Conservation (phyloP, 345 rosid genomes). For the Physaria fendleri region DNA sequence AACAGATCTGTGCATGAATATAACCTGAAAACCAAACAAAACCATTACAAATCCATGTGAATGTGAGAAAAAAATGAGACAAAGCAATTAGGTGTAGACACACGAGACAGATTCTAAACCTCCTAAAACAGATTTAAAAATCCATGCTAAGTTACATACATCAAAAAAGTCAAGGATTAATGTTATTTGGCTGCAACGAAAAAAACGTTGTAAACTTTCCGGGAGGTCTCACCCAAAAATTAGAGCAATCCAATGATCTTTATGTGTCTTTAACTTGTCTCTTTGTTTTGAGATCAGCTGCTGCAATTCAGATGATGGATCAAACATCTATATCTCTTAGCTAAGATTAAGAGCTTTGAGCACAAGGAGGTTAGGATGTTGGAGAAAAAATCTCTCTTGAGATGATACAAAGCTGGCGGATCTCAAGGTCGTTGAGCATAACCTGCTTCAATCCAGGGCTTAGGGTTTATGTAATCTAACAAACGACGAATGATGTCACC, state of each 20-base stretch:
- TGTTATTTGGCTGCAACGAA: too few relatives aligned
- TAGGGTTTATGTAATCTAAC: constrained; percentile 12
- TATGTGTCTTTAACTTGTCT: not conserved
- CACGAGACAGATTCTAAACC: too few relatives aligned
- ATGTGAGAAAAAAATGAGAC: not conserved
- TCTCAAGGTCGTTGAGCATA: constrained; percentile 70
- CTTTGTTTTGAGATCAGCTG: not conserved
- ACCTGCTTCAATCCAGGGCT: constrained; percentile 47
- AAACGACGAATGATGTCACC: constrained; percentile 25
- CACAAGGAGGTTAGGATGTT: constrained; percentile 74
- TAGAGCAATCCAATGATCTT: constrained; percentile 19
- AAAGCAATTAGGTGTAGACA: too few relatives aligned
- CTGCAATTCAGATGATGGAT: not conserved
- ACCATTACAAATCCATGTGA: too few relatives aligned
- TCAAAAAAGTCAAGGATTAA: too few relatives aligned
- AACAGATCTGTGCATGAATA: constrained; percentile 32
- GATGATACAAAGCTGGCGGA: constrained; percentile 62
- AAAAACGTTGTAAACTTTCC: too few relatives aligned
- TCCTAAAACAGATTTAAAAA: too few relatives aligned
- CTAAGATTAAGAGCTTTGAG: too few relatives aligned
- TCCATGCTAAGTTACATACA: too few relatives aligned
- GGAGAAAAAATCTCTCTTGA: constrained; percentile 64
- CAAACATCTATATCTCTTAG: too few relatives aligned
- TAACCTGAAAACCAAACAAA: constrained; percentile 34
- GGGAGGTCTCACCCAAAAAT: too few relatives aligned